Conservation (phyloP, 73 alveolate species). For the Paramecium sonneborni region DNA sequence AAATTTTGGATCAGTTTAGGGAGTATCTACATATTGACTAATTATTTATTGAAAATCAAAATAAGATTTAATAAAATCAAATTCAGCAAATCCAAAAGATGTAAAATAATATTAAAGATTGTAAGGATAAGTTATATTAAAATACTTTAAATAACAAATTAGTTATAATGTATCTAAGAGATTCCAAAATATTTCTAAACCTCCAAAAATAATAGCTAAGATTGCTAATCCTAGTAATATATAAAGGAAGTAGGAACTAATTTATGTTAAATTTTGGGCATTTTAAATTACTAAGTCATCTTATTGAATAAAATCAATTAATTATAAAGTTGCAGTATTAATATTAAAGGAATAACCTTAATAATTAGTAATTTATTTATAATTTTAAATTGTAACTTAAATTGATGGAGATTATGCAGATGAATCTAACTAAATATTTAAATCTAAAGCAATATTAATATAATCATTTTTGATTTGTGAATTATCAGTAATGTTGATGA, state of each 20-base stretch:
- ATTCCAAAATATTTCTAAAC: slow-evolving; percentile 50
- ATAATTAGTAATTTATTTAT: background rate
- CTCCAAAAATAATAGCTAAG: slow-evolving; percentile 35
- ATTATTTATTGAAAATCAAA: background rate
- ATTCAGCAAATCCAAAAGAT: slow-evolving; percentile 49
- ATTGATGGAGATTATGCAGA: background rate
- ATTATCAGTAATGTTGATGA: background rate
- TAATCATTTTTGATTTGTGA: background rate
- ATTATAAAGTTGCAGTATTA: background rate
- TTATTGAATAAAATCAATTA: background rate
- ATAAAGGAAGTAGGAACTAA: background rate
- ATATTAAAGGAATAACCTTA: background rate
- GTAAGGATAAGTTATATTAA: slow-evolving; percentile 14
- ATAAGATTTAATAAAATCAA: background rate
- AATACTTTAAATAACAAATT: background rate
- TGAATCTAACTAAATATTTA: background rate
- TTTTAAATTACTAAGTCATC: background rate
- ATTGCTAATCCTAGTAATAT: background rate
- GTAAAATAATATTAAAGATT: background rate
- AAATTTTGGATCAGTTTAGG: slow-evolving; percentile 15
- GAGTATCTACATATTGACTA: background rate
- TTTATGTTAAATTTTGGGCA: background rate
- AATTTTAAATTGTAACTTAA: background rate
- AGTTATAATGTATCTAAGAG: background rate
- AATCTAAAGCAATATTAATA: background rate